These are phyloP conservation scores for Penstemon barbatus DNA, from an alignment of 257 asterid genomes.

Conservation along the genomic window DNA sequence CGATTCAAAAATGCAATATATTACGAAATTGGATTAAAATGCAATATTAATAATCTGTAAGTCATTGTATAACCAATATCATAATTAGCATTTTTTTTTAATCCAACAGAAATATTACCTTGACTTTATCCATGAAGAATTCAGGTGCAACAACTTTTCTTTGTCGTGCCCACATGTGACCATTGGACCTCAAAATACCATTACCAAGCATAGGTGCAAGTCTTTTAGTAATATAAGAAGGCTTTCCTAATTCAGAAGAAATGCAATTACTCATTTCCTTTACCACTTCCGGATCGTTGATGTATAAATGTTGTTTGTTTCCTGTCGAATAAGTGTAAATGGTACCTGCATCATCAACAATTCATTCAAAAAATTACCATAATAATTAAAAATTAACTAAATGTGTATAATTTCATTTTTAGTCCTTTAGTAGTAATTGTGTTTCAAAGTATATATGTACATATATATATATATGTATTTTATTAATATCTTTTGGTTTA, in stretches of 20 bases:
- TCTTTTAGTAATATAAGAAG: constrained; percentile 71
- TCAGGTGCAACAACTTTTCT: constrained; percentile 81
- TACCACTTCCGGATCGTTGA: constrained; percentile 69
- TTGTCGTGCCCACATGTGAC: constrained; percentile 72
- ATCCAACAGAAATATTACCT: constrained; percentile 41
- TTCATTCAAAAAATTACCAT: too few relatives aligned
- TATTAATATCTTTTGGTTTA: too few relatives aligned
- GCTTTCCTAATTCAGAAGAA: constrained; percentile 63
- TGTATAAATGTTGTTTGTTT: constrained; percentile 73
- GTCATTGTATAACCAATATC: too few relatives aligned
- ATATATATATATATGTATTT: too few relatives aligned
- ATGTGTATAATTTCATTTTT: too few relatives aligned
- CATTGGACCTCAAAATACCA: constrained; percentile 85
- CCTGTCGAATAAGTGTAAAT: constrained; percentile 71
- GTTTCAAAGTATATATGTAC: too few relatives aligned
- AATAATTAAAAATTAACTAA: too few relatives aligned
- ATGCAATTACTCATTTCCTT: constrained; percentile 68
- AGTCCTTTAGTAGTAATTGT: too few relatives aligned
- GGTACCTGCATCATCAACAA: constrained; percentile 45
- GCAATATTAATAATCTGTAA: too few relatives aligned
- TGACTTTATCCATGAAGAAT: constrained; percentile 78
- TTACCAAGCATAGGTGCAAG: constrained; percentile 93
- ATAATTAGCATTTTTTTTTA: too few relatives aligned
- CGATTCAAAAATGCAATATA: too few relatives aligned
- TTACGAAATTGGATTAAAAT: too few relatives aligned